Evolutionary conservation across 2,329 filamentous ascomycete genomes (phyloP).

Genomic region (Metarhizium humberi): DNA sequence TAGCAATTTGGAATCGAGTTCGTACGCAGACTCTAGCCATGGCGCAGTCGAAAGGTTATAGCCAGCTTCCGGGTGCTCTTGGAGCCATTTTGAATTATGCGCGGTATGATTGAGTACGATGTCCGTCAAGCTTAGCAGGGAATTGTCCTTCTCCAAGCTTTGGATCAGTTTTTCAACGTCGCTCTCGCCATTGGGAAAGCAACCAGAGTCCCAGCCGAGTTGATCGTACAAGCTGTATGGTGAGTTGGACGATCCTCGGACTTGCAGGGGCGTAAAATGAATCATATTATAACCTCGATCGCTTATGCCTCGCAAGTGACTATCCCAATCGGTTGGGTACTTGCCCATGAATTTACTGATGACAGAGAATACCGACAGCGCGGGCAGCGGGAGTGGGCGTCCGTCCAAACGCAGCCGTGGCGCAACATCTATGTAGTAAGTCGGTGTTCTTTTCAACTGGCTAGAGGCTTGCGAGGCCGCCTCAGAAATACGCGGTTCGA

Average conservation of each 20-base stretch:
- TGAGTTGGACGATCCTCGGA: constrained; percentile 83
- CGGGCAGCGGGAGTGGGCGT: constrained; percentile 68
- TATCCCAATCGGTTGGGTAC: constrained; percentile 84
- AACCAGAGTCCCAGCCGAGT: constrained; percentile 68
- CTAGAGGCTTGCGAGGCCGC: constrained; percentile 25
- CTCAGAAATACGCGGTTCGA: constrained; percentile 19
- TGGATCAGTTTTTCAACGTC: constrained; percentile 70
- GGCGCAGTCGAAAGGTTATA: constrained; percentile 92
- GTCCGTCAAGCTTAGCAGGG: constrained; percentile 81
- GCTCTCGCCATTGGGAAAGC: constrained; percentile 77
- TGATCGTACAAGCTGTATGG: constrained; percentile 97
- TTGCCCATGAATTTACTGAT: constrained; percentile 98
- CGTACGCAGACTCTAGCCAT: constrained; percentile 56
- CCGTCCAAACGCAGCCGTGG: constrained; percentile 69
- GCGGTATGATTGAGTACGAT: constrained; percentile 98
- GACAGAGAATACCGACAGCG: constrained; percentile 83
- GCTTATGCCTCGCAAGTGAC: constrained; percentile 78
- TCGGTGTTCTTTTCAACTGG: constrained; percentile 54
- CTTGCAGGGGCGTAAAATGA: constrained; percentile 91
- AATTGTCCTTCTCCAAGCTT: constrained; percentile 77
- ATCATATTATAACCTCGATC: constrained; percentile 97
- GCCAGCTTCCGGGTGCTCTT: constrained; percentile 88
- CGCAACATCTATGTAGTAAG: constrained; percentile 90
- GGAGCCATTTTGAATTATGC: constrained; percentile 87
- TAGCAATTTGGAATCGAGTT: constrained; percentile 53